A percentile compares a stretch with the other conserved stretches of the same genome.
phyloP scores from a whole-genome alignment of 2,329 filamentous ascomycete species.

The Fusarium coicis region DNA sequence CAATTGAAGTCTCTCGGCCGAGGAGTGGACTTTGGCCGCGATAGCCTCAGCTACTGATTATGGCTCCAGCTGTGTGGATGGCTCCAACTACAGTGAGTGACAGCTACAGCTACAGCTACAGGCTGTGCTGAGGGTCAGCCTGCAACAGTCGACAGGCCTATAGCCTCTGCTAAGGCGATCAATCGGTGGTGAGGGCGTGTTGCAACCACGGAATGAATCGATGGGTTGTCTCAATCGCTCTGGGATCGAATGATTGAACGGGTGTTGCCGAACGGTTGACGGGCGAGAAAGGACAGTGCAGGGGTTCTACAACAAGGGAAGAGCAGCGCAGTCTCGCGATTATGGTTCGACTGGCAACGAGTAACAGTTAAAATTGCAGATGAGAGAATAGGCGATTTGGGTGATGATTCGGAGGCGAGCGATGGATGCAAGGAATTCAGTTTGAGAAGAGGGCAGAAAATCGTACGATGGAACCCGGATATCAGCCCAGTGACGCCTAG shows the following conservation, averaged over 20 bases:
- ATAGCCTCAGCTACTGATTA: slow-evolving; percentile 15
- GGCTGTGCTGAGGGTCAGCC: slow-evolving; percentile 6
- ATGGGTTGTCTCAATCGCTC: slow-evolving; percentile 23
- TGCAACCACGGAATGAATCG: slow-evolving; percentile 13
- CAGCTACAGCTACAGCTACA: slow-evolving; percentile 7
- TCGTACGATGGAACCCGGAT: slow-evolving; percentile 48
- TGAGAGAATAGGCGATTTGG: slow-evolving; percentile 36
- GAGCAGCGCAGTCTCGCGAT: slow-evolving; percentile 34
- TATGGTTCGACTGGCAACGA: slow-evolving; percentile 43
- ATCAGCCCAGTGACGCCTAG: slow-evolving; percentile 46
- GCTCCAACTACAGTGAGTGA: not conserved
- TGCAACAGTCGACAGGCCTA: slow-evolving; percentile 9
- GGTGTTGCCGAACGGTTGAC: slow-evolving; percentile 43
- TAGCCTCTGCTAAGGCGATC: slow-evolving; percentile 13
- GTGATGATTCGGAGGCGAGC: slow-evolving; percentile 33
- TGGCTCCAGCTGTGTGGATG: not conserved
- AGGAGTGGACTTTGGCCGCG: slow-evolving; percentile 24
- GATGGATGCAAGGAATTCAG: slow-evolving; percentile 44
- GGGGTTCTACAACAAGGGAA: slow-evolving; percentile 36
- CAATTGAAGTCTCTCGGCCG: slow-evolving; percentile 14
- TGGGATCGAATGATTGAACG: slow-evolving; percentile 43
- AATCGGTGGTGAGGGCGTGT: slow-evolving; percentile 18
- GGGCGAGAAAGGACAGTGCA: slow-evolving; percentile 24
- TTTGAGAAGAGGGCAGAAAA: slow-evolving; percentile 43
- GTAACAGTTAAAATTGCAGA: slow-evolving; percentile 35